Percentiles rank a stretch among this genome's conserved stretches.
Evolutionary conservation across 768 basidiomycete genomes (phyloP).

Genomic region (Mycena alexandri): DNA sequence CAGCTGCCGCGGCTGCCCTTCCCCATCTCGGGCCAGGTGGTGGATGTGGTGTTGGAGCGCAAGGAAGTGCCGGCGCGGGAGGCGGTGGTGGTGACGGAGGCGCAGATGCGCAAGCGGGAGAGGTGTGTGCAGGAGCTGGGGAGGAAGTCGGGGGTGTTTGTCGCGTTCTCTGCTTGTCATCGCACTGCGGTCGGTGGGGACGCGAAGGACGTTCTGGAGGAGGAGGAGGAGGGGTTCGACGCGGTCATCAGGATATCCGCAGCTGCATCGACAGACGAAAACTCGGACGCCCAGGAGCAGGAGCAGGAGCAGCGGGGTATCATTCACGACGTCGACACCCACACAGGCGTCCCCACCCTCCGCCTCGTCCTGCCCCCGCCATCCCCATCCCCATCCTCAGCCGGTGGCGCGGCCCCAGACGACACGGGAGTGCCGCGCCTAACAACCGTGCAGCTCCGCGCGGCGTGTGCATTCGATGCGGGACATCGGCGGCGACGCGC

Average conservation of each 20-base stretch:
- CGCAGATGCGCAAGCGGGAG: not conserved
- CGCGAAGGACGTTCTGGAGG: not conserved
- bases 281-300: too few species aligned
- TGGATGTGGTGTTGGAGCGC: not conserved
- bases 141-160: conserved; percentile 10
- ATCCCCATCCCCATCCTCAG: too few species aligned
- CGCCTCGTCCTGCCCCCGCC: not conserved
- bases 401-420: not conserved
- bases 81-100: not conserved
- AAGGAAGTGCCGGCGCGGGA: conserved; percentile 18
- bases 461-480: conserved; percentile 13
- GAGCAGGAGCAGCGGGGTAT: too few species aligned
- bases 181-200: not conserved
- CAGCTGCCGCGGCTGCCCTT: conserved; percentile 5
- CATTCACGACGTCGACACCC: conserved; percentile 1
- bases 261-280: too few species aligned
- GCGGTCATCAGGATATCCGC: conserved; percentile 19
- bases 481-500: not conserved
- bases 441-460: conserved; percentile 15
- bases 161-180: not conserved
- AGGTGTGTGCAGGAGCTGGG: conserved; percentile 26
- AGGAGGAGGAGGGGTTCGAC: conserved; percentile 12
- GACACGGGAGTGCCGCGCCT: conserved; percentile 30
- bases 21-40: not conserved
- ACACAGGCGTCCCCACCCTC: not conserved